Evolutionary conservation across 2,329 filamentous ascomycete genomes (phyloP), one percentile per base, ranked within the genome.

Genomic region (Fusarium devonianum): DNA sequence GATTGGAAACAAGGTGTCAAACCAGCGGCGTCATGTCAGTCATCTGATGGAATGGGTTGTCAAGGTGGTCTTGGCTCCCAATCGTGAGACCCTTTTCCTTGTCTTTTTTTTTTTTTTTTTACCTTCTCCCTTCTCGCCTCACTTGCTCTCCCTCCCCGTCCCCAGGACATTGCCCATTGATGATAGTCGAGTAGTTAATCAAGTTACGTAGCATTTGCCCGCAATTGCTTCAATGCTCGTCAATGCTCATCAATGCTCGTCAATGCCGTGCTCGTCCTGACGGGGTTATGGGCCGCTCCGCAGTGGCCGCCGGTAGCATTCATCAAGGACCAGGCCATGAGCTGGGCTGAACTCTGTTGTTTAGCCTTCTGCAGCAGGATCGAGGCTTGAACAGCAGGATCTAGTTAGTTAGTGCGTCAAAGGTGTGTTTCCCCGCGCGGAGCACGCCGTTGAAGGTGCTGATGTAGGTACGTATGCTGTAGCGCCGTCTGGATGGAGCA

Each of bases 261-360:
- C 26, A 51, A 38, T 36, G 28, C 23, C 7, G 28, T 39, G 36
- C 36, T 39, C 16, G 14, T 18, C 28, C 33, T 29, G 28, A 33
- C 18, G 21, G 14, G 14, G 26, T 33, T n/a, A n/a, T n/a, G n/a
- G n/a, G n/a, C n/a, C n/a, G n/a, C n/a, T n/a, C n/a, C n/a, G n/a
- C n/a, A n/a, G n/a, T n/a, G n/a, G n/a, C n/a, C n/a, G n/a, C n/a
- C n/a, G n/a, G n/a, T n/a, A n/a, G n/a, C n/a, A n/a, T n/a, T n/a
- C n/a, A n/a, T 41, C 38, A 41, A n/a, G 22, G 25, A 57, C 58
- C 47, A 45, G n/a, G 28, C 47, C 49, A 36, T 40, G 33, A 33
- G 34, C 46, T 12, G 58, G 53, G 45, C 42, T 47, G 54, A 64
- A 64, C 61, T 62, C 39, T 64, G 53, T 53, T 58, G 30, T 28